Evolutionary conservation across 176 grass and related monocot species (phyloP).

Genomic region (Zea mays): Zm-B73-REFERENCE-NAM-5.0 NC_050100.1:186323501-186324000

Average conservation of each 20-base stretch:
- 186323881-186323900: constrained; percentile 4
- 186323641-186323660: background rate
- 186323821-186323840: background rate
- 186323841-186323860: background rate
- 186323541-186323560: background rate
- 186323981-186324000: background rate
- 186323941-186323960: background rate
- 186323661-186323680: background rate
- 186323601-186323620: no score
- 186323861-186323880: background rate
- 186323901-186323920: background rate
- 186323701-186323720: background rate
- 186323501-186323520: no score
- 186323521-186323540: background rate
- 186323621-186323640: background rate
- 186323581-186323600: background rate
- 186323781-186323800: background rate
- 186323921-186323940: background rate
- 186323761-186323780: background rate
- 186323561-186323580: background rate
- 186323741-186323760: background rate
- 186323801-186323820: no score
- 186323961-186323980: background rate
- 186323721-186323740: no score
- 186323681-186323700: background rate